phyloP scores from a whole-genome alignment of 2,329 filamentous ascomycete genomes.

The Verticillium klebahnii region DNA sequence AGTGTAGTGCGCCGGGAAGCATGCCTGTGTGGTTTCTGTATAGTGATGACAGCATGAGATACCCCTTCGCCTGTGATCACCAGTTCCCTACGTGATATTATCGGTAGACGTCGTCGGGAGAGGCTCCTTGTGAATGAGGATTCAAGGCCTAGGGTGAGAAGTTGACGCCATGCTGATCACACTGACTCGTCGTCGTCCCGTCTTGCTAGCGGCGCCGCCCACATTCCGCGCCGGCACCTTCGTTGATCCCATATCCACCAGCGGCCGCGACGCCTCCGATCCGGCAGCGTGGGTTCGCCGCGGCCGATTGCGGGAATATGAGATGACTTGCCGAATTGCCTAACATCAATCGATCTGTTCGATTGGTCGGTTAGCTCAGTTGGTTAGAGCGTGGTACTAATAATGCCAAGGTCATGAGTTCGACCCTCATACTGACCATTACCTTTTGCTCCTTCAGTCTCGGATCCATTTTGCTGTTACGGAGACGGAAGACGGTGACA shows the following conservation, averaged over 20 bases:
- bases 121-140: neutral
- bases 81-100: neutral
- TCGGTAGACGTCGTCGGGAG: neutral
- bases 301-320: neutral
- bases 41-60: neutral
- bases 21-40: neutral
- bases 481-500: no score
- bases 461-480: neutral
- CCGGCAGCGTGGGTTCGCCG: neutral
- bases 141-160: neutral
- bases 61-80: neutral
- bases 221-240: neutral
- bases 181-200: neutral
- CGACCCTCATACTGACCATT: neutral
- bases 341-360: neutral
- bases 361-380: neutral
- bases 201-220: neutral
- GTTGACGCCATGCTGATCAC: neutral
- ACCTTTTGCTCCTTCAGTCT: neutral
- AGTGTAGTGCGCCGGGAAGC: neutral
- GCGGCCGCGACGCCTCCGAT: neutral
- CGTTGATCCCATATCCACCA: neutral
- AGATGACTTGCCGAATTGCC: accelerated
- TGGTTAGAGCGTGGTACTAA: neutral
- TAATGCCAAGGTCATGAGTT: neutral